phyloP scores from a whole-genome alignment of 2,329 filamentous ascomycete genomes.

The Trichocomaceae sp. region DNA sequence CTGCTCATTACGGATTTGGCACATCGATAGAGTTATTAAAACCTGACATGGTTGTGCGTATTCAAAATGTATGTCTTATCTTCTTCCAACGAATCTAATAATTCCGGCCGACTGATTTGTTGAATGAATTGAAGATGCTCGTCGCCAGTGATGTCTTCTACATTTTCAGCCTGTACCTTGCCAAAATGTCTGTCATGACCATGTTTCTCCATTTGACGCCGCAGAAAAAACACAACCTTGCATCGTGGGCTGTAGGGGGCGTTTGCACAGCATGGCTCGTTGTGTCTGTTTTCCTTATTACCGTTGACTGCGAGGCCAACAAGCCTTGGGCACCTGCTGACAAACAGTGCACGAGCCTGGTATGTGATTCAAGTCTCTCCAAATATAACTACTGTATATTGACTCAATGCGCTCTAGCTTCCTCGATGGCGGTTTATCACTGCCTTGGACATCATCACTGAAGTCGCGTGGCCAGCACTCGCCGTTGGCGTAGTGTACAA shows the following conservation, averaged over 20 bases:
- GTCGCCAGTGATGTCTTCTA: constrained; percentile 36
- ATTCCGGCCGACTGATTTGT: background rate
- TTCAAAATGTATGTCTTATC: constrained; percentile 24
- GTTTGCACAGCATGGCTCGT: constrained; percentile 34
- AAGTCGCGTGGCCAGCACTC: constrained; percentile 27
- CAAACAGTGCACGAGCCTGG: constrained; percentile 23
- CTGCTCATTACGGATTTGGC: constrained; percentile 28
- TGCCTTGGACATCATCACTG: constrained; percentile 30
- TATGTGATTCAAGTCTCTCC: constrained; percentile 9
- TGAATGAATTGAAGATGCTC: constrained; percentile 18
- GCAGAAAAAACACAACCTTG: constrained; percentile 33
- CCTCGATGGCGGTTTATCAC: constrained; percentile 31
- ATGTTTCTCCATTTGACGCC: constrained; percentile 43
- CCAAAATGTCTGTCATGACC: constrained; percentile 27
- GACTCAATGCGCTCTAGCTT: constrained; percentile 17
- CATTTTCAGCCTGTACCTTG: constrained; percentile 33
- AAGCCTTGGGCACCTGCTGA: constrained; percentile 29
- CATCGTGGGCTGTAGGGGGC: constrained; percentile 31
- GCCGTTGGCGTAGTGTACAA: constrained; percentile 25
- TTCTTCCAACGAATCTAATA: background rate
- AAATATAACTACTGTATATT: background rate
- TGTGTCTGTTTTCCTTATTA: constrained; percentile 35
- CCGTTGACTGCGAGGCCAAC: constrained; percentile 36
- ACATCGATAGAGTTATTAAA: constrained; percentile 26
- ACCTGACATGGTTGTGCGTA: constrained; percentile 17